Conservation (phyloP, 1,284 basidiomycete species). For the Cutaneotrichosporon mucoides region DNA sequence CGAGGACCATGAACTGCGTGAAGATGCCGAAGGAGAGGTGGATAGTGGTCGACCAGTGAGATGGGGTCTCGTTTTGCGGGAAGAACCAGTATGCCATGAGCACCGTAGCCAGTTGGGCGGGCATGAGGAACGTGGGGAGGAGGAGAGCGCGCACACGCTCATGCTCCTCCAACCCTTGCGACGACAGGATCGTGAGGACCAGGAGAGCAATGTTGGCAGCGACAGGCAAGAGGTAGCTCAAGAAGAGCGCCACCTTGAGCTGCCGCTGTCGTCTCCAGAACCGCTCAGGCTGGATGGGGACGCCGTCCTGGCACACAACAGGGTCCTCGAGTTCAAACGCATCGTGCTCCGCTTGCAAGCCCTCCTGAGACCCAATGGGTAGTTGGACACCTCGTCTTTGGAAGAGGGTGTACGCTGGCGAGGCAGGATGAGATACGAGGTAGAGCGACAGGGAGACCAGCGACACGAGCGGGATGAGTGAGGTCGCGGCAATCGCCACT, state of each 20-base stretch:
- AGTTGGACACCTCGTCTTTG: conserved; percentile 25
- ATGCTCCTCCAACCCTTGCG: conserved; percentile 16
- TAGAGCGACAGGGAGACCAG: conserved; percentile 37
- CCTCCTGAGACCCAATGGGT: conserved; percentile 31
- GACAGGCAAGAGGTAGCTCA: conserved; percentile 35
- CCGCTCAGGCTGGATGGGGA: conserved; percentile 62
- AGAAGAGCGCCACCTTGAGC: conserved; percentile 29
- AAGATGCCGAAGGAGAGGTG: conserved; percentile 62
- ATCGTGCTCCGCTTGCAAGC: conserved; percentile 51
- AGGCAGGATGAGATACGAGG: conserved; percentile 32
- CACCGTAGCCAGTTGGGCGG: conserved; percentile 61
- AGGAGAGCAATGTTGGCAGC: conserved; percentile 29
- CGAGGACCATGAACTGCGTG: conserved; percentile 54
- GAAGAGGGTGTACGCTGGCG: conserved; percentile 25
- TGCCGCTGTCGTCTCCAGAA: conserved; percentile 57
- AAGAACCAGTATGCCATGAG: conserved; percentile 57
- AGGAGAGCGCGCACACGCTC: conserved; percentile 16
- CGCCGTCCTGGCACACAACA: conserved; percentile 68
- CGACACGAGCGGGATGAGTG: conserved; percentile 35
- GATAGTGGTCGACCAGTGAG: conserved; percentile 62
- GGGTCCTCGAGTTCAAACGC: conserved; percentile 72
- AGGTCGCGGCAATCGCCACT: conserved; percentile 27
- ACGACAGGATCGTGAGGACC: conserved; percentile 43
- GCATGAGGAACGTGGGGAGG: conserved; percentile 54
- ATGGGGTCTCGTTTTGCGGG: conserved; percentile 52